phyloP scores from a whole-genome alignment of 2,329 filamentous ascomycete genomes.

The Cytospora piceae region DNA sequence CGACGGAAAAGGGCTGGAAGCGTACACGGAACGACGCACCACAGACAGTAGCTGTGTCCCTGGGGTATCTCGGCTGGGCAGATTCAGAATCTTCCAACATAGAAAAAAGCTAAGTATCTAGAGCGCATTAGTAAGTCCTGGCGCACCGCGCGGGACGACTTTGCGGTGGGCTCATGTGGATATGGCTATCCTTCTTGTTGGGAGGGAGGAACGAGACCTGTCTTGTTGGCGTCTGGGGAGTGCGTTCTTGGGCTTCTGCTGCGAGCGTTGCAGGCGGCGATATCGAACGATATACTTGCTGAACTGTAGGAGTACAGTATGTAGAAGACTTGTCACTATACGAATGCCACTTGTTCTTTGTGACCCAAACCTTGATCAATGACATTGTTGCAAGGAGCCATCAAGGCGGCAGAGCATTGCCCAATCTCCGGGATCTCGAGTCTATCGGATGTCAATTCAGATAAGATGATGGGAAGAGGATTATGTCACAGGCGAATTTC shows the following conservation, averaged over 20 bases:
- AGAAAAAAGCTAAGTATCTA: slow-evolving; percentile 22
- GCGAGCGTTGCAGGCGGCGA: slow-evolving; percentile 12
- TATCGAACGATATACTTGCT: not conserved
- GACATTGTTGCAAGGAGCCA: not conserved
- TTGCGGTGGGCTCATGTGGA: not conserved
- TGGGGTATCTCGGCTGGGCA: not conserved
- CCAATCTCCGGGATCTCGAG: not conserved
- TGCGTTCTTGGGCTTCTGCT: slow-evolving; percentile 6
- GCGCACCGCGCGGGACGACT: not conserved
- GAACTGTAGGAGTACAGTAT: slow-evolving; percentile 10
- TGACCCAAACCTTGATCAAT: not conserved
- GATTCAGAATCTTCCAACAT: slow-evolving; percentile 6
- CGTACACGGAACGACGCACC: not conserved
- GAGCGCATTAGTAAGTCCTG: not conserved
- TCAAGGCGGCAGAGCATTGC: not conserved
- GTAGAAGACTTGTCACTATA: slow-evolving; percentile 15
- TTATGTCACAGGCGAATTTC: not conserved
- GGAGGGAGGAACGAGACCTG: not conserved
- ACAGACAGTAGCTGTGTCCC: not conserved
- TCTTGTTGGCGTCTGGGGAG: slow-evolving; percentile 9
- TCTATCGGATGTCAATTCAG: not conserved
- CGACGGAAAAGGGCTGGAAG: not conserved
- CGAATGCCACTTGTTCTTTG: slow-evolving; percentile 4
- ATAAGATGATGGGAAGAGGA: not conserved
- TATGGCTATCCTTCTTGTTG: slow-evolving; percentile 6